phyloP scores from a whole-genome alignment of 192 early-diverging fungal genomes.

The Coemansia erecta region DNA sequence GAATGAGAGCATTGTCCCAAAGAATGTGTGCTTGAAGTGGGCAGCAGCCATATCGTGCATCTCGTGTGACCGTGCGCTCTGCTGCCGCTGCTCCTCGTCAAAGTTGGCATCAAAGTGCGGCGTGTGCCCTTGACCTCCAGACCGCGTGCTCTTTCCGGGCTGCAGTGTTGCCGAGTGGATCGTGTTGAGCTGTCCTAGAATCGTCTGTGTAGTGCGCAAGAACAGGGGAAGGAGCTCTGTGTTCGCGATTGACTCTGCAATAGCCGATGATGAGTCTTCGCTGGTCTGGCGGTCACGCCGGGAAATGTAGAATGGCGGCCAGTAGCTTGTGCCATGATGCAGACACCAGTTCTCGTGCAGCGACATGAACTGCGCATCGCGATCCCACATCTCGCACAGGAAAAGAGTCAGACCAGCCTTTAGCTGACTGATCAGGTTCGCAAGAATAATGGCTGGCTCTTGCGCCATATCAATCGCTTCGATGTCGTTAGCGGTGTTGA shows the following conservation, averaged over 20 bases:
- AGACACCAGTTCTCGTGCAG: slow-evolving; percentile 48
- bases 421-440: slow-evolving; percentile 68
- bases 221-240: slow-evolving; percentile 50
- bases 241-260: slow-evolving; percentile 46
- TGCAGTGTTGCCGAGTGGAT: slow-evolving; percentile 41
- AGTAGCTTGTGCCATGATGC: slow-evolving; percentile 49
- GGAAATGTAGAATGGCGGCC: slow-evolving; percentile 43
- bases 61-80: slow-evolving; percentile 57
- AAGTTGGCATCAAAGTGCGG: slow-evolving; percentile 46
- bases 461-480: slow-evolving; percentile 70
- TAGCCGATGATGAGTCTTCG: slow-evolving; percentile 23
- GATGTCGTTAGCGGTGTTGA: slow-evolving; percentile 76
- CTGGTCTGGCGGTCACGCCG: slow-evolving; percentile 25
- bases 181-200: slow-evolving; percentile 35
- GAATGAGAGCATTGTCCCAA: slow-evolving; percentile 70
- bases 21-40: slow-evolving; percentile 64
- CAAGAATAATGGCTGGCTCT: slow-evolving; percentile 66
- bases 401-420: slow-evolving; percentile 70
- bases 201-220: slow-evolving; percentile 43
- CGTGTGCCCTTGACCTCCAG: slow-evolving; percentile 36
- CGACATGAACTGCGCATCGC: slow-evolving; percentile 58
- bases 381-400: slow-evolving; percentile 73
- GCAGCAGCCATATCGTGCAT: slow-evolving; percentile 43
- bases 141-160: slow-evolving; percentile 43
- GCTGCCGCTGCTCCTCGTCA: slow-evolving; percentile 43